Evolutionary conservation across 805 yeast species (phyloP).

Genomic region (Cyberlindnera samutprakarnensis): DNA sequence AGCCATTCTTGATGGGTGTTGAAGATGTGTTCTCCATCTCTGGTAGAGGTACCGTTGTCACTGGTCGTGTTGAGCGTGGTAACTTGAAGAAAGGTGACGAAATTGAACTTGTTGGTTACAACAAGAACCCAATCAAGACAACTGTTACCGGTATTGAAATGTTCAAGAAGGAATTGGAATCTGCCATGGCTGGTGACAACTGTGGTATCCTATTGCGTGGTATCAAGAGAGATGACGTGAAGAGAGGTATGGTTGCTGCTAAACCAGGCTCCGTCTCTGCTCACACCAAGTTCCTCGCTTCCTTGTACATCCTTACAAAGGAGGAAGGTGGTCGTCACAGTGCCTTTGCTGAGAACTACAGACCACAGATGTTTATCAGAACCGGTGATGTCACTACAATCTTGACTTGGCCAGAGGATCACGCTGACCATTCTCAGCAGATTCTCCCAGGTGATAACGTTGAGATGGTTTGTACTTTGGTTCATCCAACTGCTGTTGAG

Average conservation of each 20-base stretch:
- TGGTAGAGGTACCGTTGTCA: slow-evolving; percentile 99
- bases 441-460: slow-evolving; percentile 98
- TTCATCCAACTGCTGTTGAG: slow-evolving; percentile 90
- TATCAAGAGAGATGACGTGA: slow-evolving; percentile 93
- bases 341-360: slow-evolving; percentile 93
- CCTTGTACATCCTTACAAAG: slow-evolving; percentile 84
- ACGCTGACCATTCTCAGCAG: slow-evolving; percentile 77
- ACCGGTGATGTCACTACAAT: slow-evolving; percentile 93
- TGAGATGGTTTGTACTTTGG: slow-evolving; percentile 88
- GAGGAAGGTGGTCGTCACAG: slow-evolving; percentile 99
- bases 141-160: slow-evolving; percentile 98
- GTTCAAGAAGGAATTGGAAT: slow-evolving; percentile 98
- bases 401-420: slow-evolving; percentile 75
- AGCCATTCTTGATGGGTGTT: slow-evolving; percentile 94
- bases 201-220: slow-evolving; percentile 97
- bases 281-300: slow-evolving; percentile 89
- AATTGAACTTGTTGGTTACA: slow-evolving; percentile 92
- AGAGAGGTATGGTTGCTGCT: slow-evolving; percentile 96
- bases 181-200: slow-evolving; percentile 98
- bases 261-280: slow-evolving; percentile 90
- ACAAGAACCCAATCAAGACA: slow-evolving; percentile 81
- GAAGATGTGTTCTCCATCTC: slow-evolving; percentile 97
- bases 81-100: slow-evolving; percentile 96
- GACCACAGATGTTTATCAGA: slow-evolving; percentile 96
- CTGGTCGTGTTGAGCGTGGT: slow-evolving; percentile 99